Base-by-base conservation (phyloP, 163 green algal species). In the Chloromonas sp. region DNA sequence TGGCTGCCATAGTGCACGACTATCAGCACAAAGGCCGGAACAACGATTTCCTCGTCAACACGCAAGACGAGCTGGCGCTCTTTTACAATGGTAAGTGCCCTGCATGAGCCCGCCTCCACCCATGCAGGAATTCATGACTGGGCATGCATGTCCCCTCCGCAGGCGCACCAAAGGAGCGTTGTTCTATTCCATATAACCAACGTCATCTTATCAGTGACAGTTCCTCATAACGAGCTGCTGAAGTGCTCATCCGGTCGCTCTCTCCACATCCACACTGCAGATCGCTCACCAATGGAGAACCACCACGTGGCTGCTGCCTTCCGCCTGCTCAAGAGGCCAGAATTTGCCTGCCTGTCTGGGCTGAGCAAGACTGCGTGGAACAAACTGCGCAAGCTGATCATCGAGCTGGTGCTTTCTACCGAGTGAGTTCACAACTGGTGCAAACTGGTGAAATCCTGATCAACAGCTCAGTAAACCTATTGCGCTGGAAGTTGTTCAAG, bases 331-430 rank as follows among this genome's bases (percentile, higher is more conserved):
- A 74, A 76, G 15, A 84, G 81, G 60, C 78, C 62, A 58, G 82
- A 86, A 14, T 88, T 84, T 81, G 82, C 85, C 77, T 90, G 90
- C 85, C 78, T 91, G 82, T n/a, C 60, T 1, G 59, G 82, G 70
- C 77, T 93, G 82, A 84, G 85, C 14, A 91, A 91, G 81, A 70
- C 89, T 60, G 84, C 90, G 71, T 90, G 88, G 1, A 88, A 90
- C 58, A 85, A 89, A 3, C 78, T 94, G 79, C 87, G 91, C n/a
- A 87, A 88, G 71, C 82, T 90, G 70, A 83, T 94, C 60, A 94
- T 95, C 15, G 91, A 93, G 58, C 87, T 94, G 88, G 92, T 95
- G 59, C 87, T 94, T 59, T 89, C 89, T 1, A 95, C 91, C 3
- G 92, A 94, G 84, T 80, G 74, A 76, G 11, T 8, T 11, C 5